phyloP scores from a whole-genome alignment of 1,284 basidiomycete genomes.

The Vanrija sp. region DNA sequence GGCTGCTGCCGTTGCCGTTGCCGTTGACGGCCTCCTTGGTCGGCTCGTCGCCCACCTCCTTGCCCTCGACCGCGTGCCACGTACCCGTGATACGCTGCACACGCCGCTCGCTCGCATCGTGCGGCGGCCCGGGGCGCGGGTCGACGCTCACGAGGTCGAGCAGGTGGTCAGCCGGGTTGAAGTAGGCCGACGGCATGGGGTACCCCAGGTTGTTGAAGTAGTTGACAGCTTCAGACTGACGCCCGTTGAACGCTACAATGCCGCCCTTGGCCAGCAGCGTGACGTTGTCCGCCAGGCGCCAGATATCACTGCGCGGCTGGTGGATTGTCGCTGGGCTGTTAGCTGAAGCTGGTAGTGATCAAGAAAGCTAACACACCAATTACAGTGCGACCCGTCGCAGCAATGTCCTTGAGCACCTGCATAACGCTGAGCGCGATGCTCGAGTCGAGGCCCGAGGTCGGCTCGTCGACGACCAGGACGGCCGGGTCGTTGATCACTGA shows the following conservation, averaged over 20 bases:
- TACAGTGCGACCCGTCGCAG: conserved; percentile 54
- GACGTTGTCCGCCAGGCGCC: conserved; percentile 52
- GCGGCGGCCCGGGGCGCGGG: conserved; percentile 21
- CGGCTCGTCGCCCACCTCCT: not conserved
- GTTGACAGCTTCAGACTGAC: conserved; percentile 32
- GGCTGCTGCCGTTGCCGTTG: not conserved
- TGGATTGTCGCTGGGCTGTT: conserved; percentile 51
- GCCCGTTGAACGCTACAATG: conserved; percentile 41
- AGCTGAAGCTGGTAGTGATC: not conserved
- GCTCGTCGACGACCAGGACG: conserved; percentile 53
- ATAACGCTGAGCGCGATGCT: conserved; percentile 52
- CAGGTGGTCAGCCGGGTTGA: conserved; percentile 50
- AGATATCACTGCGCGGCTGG: conserved; percentile 56
- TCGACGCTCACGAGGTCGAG: conserved; percentile 50
- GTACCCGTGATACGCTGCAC: conserved; percentile 20
- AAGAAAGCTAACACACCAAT: conserved; percentile 38
- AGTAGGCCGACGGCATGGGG: conserved; percentile 45
- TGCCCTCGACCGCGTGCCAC: conserved; percentile 13
- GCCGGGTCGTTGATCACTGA: conserved; percentile 52
- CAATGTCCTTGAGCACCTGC: conserved; percentile 53
- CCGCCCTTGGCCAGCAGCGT: conserved; percentile 56
- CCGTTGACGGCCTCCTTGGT: conserved; percentile 15
- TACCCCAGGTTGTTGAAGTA: conserved; percentile 44
- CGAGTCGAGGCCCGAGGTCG: conserved; percentile 53
- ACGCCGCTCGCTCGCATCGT: conserved; percentile 20